Conservation (phyloP, 805 yeast genomes). For the Yarrowia porcina region DNA sequence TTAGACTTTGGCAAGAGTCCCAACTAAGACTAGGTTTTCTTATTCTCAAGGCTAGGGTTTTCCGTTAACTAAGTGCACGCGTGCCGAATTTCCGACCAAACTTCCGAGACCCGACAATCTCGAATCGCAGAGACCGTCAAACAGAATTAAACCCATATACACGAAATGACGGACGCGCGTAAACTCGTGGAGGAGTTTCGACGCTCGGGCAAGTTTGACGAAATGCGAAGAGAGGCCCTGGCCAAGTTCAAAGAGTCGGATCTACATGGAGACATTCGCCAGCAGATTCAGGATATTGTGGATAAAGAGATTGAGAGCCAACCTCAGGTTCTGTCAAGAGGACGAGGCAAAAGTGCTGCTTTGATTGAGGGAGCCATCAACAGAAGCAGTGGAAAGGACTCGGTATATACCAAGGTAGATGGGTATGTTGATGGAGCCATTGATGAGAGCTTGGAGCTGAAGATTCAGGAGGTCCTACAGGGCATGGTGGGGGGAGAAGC, state of each 20-base stretch:
- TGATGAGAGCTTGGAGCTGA: slow-evolving; percentile 16
- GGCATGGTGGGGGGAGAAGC: background rate
- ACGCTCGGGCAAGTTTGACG: slow-evolving; percentile 23
- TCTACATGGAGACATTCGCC: slow-evolving; percentile 25
- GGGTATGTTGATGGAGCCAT: slow-evolving; percentile 26
- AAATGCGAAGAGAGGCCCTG: slow-evolving; percentile 6
- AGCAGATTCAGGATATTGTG: slow-evolving; percentile 30
- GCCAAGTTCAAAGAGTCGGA: background rate
- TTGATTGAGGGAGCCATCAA: slow-evolving; percentile 32
- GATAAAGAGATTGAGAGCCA: slow-evolving; percentile 32
- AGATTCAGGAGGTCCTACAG: slow-evolving; percentile 15
- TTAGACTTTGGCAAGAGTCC: background rate
- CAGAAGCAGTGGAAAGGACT: slow-evolving; percentile 27
- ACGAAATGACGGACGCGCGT: slow-evolving; percentile 16
- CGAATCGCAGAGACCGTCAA: background rate
- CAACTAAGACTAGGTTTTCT: background rate
- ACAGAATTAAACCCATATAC: too few species aligned
- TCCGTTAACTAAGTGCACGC: background rate
- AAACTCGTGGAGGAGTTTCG: slow-evolving; percentile 24
- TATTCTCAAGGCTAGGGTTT: slow-evolving; percentile 3
- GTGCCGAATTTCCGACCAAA: slow-evolving; percentile 19
- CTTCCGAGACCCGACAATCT: slow-evolving; percentile 6
- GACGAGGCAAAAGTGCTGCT: slow-evolving; percentile 33
- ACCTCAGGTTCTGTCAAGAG: slow-evolving; percentile 30
- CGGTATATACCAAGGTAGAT: slow-evolving; percentile 28